phyloP scores from a whole-genome alignment of 106 monocot genomes.

The Cymbidium sinense region DNA sequence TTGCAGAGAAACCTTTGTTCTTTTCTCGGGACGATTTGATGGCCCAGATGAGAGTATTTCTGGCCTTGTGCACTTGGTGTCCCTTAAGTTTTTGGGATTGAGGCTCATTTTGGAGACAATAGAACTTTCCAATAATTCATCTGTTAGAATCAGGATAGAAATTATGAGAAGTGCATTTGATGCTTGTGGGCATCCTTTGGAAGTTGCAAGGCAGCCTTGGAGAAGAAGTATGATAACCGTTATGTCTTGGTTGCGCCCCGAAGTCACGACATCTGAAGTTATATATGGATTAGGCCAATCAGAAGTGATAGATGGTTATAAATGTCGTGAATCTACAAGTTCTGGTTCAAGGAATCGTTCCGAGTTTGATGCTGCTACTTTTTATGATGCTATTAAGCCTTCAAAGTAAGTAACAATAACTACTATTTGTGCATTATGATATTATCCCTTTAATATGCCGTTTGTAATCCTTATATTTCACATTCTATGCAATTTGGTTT shows the following conservation, averaged over 20 bases:
- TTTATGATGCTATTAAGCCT: slow-evolving; percentile 92
- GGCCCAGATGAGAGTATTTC: slow-evolving; percentile 82
- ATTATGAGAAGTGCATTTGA: slow-evolving; percentile 58
- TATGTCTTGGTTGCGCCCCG: slow-evolving; percentile 87
- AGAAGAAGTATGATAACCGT: slow-evolving; percentile 83
- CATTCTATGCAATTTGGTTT: background rate
- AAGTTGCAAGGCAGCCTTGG: slow-evolving; percentile 73
- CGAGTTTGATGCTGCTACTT: slow-evolving; percentile 53
- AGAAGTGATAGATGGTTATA: background rate
- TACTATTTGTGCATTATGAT: background rate
- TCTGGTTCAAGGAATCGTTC: slow-evolving; percentile 26
- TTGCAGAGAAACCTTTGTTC: slow-evolving; percentile 6
- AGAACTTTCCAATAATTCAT: slow-evolving; percentile 15
- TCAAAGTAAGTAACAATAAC: slow-evolving; percentile 52
- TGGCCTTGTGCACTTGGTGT: slow-evolving; percentile 73
- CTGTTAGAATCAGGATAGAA: slow-evolving; percentile 64
- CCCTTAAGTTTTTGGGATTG: slow-evolving; percentile 45
- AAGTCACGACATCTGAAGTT: slow-evolving; percentile 61
- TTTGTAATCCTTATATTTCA: background rate
- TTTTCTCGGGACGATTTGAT: slow-evolving; percentile 77
- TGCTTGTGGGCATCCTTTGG: slow-evolving; percentile 60
- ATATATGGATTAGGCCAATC: slow-evolving; percentile 40
- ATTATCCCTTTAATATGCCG: background rate
- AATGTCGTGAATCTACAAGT: slow-evolving; percentile 10
- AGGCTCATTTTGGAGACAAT: slow-evolving; percentile 32